Evolutionary conservation across 2,329 filamentous ascomycete species (phyloP).

Genomic region (Paracamarosporium sp.): DNA sequence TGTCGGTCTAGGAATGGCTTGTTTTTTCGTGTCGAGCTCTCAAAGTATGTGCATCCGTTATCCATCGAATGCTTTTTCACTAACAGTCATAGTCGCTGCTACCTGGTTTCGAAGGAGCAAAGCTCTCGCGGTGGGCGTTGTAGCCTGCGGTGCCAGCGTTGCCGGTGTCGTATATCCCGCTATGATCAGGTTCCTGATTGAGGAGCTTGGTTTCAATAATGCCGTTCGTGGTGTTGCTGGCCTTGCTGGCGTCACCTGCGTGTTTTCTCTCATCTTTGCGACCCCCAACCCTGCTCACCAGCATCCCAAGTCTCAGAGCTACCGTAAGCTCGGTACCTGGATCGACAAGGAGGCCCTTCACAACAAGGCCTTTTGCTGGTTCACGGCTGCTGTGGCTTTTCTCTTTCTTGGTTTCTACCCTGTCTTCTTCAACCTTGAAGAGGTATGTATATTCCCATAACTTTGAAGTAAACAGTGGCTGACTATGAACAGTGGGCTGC

Average conservation of each 20-base stretch:
- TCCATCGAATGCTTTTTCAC: background rate
- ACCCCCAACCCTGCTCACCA: conserved; percentile 52
- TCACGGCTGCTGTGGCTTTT: conserved; percentile 53
- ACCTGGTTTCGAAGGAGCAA: conserved; percentile 58
- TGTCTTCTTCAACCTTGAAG: conserved; percentile 61
- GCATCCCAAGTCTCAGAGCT: conserved; percentile 48
- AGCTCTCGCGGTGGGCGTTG: conserved; percentile 57
- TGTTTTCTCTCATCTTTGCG: conserved; percentile 52
- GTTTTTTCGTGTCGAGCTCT: conserved; percentile 60
- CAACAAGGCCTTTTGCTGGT: conserved; percentile 53
- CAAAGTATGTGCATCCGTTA: conserved; percentile 48
- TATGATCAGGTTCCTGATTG: conserved; percentile 54
- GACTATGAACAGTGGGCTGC: conserved; percentile 52
- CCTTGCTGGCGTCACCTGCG: conserved; percentile 49
- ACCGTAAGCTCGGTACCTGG: conserved; percentile 48
- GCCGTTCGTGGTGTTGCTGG: conserved; percentile 51
- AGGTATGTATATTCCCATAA: conserved; percentile 36
- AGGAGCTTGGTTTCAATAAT: conserved; percentile 52
- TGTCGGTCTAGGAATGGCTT: conserved; percentile 58
- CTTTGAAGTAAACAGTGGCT: conserved; percentile 10
- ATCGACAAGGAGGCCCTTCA: conserved; percentile 54
- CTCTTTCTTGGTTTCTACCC: conserved; percentile 61
- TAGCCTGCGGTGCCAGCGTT: conserved; percentile 58
- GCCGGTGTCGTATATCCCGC: conserved; percentile 56
- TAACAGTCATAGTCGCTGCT: conserved; percentile 51